Evolutionary conservation across 345 rosid genomes (phyloP), one percentile per base, ranked within the genome.

Genomic region (Triadica sebifera): DNA sequence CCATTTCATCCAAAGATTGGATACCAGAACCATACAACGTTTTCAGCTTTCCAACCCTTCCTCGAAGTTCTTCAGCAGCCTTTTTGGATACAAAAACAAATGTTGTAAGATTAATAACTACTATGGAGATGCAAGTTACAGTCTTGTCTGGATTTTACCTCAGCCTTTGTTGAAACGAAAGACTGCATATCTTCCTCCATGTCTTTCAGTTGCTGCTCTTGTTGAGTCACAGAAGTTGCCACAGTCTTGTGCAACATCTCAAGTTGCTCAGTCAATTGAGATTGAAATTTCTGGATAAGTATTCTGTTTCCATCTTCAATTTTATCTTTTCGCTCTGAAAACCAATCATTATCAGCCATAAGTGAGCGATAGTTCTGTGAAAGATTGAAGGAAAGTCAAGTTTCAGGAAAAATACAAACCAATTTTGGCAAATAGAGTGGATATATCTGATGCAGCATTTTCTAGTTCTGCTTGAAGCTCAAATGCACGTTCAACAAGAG

Each of bases 131-230:
- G 52, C 75, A 20, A 20, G 49, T 20, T 70, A 43, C 43, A 16
- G 66, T 53, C 64, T 41, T 24, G 12, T 71, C 45, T 4, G 49
- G 4, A 74, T 58, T 65, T 67, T 74, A 95, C 99, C 90, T 90
- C 89, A 56, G 91, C 81, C 84, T 95, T 95, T 47, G 89, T 90
- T 15, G 89, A 85, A 47, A 93, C 98, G 76, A 93, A 93, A 74
- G 97, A 88, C 80, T 87, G 90, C 98, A 95, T 91, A 76, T 95
- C 98, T 83, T 89, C 90, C 81, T 95, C 97, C 97, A 95, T 95
- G 75, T 79, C 89, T 77, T 89, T 93, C 76, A 93, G 87, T 74
- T 91, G 98, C 82, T 81, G 85, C 84, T 90, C 99, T 81, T 93
- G 99, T 71, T 85, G 97, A 69, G 88, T 88, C 67, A 88, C 91